Conservation (phyloP, 2,329 filamentous ascomycete species). For the Pseudophaeomoniella oleicola region DNA sequence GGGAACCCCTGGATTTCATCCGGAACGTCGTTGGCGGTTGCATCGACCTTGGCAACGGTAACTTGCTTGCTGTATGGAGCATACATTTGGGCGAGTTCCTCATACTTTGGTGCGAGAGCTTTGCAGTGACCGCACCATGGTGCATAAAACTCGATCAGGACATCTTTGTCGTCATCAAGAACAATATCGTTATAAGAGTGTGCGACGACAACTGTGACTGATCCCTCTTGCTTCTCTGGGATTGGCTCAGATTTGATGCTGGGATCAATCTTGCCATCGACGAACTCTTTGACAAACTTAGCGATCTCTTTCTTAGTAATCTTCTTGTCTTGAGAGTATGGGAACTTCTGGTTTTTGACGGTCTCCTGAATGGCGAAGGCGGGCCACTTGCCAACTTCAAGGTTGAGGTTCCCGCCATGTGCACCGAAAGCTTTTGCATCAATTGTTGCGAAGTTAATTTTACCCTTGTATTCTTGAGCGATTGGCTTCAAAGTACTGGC, state of each 20-base stretch:
- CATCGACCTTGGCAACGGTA: conserved; percentile 79
- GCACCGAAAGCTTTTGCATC: conserved; percentile 89
- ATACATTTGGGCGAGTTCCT: conserved; percentile 46
- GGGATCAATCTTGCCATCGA: conserved; percentile 75
- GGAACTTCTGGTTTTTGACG: conserved; percentile 92
- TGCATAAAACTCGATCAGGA: conserved; percentile 95
- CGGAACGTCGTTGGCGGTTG: conserved; percentile 88
- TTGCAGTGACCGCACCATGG: conserved; percentile 67
- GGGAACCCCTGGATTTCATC: conserved; percentile 97
- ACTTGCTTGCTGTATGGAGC: conserved; percentile 39
- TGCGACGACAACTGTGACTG: conserved; percentile 78
- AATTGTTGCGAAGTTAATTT: conserved; percentile 95
- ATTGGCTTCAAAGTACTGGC: conserved; percentile 66
- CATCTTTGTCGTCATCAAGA: conserved; percentile 88
- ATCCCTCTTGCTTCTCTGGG: conserved; percentile 81
- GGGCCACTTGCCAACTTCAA: conserved; percentile 88
- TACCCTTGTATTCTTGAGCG: conserved; percentile 83
- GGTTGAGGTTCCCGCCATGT: conserved; percentile 92
- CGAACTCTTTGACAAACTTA: conserved; percentile 74
- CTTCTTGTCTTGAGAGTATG: conserved; percentile 71
- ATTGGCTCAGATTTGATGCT: conserved; percentile 98
- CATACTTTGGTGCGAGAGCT: conserved; percentile 53
- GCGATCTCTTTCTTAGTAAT: conserved; percentile 60
- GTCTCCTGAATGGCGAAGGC: conserved; percentile 96
- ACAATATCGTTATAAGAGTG: conserved; percentile 88